phyloP scores from a whole-genome alignment of 2,329 filamentous ascomycete genomes.

The Xylariales sp. region DNA sequence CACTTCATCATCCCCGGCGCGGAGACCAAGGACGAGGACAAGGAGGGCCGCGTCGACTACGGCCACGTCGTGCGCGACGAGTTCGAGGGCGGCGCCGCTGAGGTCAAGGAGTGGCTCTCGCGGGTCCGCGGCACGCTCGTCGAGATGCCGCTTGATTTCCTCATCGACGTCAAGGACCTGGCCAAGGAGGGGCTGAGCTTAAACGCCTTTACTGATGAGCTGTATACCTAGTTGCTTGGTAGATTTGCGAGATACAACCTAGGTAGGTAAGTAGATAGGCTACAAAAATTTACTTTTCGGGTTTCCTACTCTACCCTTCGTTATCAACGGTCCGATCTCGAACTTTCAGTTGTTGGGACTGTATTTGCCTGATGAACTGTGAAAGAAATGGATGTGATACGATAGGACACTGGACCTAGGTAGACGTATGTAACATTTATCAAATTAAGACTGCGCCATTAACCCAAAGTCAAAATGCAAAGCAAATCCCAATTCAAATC shows the following conservation, averaged over 20 bases:
- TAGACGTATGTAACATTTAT: too few species aligned
- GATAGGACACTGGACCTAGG: too few species aligned
- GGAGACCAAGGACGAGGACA: constrained; percentile 56
- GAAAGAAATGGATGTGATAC: not conserved
- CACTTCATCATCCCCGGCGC: constrained; percentile 71
- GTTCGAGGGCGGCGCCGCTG: constrained; percentile 76
- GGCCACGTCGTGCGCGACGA: constrained; percentile 88
- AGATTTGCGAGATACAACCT: not conserved
- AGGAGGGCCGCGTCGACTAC: constrained; percentile 70
- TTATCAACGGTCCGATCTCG: not conserved
- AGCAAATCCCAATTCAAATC: too few species aligned
- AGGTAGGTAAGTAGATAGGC: not conserved
- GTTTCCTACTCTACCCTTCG: not conserved
- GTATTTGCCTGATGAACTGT: not conserved
- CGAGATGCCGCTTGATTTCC: constrained; percentile 91
- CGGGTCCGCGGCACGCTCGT: constrained; percentile 78
- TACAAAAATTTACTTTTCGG: not conserved
- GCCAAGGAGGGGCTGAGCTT: constrained; percentile 82
- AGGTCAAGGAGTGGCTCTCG: constrained; percentile 76
- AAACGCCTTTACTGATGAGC: constrained; percentile 76
- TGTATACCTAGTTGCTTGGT: constrained; percentile 69
- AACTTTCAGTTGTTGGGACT: too few species aligned
- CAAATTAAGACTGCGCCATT: too few species aligned
- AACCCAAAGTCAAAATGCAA: too few species aligned
- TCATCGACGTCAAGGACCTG: constrained; percentile 84